These are phyloP conservation scores for Ichthyophthirius multifiliis DNA, from an alignment of 169 alveolate genomes.

Conservation along the genomic window DNA sequence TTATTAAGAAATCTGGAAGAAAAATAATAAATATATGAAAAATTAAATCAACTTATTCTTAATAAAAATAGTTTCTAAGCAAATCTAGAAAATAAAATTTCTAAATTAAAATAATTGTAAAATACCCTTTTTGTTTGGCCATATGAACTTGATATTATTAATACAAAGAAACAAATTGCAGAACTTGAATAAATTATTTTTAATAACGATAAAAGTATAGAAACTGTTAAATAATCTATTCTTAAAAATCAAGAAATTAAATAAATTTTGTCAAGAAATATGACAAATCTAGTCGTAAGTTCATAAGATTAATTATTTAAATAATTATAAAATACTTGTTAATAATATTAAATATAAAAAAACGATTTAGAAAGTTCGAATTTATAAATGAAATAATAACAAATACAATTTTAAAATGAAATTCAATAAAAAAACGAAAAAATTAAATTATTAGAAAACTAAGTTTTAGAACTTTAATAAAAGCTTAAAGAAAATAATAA, in stretches of 20 bases:
- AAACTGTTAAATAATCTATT: neutral
- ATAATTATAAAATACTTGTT: neutral
- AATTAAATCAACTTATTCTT: neutral
- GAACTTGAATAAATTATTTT: neutral
- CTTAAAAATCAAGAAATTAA: neutral
- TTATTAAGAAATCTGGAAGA: slow-evolving; percentile 12
- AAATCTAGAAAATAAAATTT: neutral
- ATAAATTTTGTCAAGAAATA: neutral
- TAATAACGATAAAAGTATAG: neutral
- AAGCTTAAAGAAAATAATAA: too few relatives aligned
- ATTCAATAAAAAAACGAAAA: neutral
- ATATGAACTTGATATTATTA: neutral
- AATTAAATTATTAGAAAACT: too few relatives aligned
- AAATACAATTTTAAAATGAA: neutral
- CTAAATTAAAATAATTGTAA: neutral
- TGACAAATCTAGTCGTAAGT: neutral
- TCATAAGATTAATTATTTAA: neutral
- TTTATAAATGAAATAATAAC: neutral
- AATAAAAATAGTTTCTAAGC: neutral
- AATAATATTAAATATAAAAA: neutral
- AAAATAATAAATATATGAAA: neutral
- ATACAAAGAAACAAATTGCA: neutral
- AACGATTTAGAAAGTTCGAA: neutral
- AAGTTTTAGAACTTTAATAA: too few relatives aligned
- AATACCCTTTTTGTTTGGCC: neutral